Conservation (phyloP, 129 eudicot species). For the Smallanthus sonchifolius region DNA sequence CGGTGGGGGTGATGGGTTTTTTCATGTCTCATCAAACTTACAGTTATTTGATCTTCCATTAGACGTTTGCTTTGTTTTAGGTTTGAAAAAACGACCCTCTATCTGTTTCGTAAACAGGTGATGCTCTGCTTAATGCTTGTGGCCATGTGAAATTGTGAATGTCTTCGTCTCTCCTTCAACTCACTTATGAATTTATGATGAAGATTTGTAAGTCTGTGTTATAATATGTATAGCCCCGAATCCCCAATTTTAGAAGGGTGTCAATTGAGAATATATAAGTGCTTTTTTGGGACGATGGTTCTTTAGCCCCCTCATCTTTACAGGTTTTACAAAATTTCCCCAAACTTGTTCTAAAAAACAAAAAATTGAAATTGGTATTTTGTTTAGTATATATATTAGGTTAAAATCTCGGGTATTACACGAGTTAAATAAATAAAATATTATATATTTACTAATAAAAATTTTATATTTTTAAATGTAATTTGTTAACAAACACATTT, state of each 20-base stretch:
- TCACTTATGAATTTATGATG: background rate
- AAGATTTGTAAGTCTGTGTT: slow-evolving; percentile 12
- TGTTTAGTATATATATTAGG: too few species aligned
- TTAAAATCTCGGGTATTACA: too few species aligned
- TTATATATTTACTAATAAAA: too few species aligned
- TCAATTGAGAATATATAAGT: background rate
- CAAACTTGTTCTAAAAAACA: too few species aligned
- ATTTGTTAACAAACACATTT: too few species aligned
- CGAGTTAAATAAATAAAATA: too few species aligned
- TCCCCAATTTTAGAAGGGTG: slow-evolving; percentile 9
- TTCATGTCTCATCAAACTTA: slow-evolving; percentile 35
- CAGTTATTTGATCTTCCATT: slow-evolving; percentile 19
- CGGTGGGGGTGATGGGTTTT: slow-evolving; percentile 25
- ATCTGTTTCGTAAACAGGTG: background rate
- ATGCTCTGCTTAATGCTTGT: slow-evolving; percentile 21
- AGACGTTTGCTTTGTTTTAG: slow-evolving; percentile 23
- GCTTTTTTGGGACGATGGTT: background rate
- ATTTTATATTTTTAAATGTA: too few species aligned
- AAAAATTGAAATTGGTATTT: too few species aligned
- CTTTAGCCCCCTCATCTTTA: background rate
- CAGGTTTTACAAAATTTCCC: background rate
- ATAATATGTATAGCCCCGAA: background rate
- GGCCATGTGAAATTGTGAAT: background rate
- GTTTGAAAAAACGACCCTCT: background rate
- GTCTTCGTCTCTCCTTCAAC: slow-evolving; percentile 5